Evolutionary conservation across 306 rosid genomes (phyloP), one percentile per base, ranked within the genome.

Genomic region (Hippophae tibetana): DNA sequence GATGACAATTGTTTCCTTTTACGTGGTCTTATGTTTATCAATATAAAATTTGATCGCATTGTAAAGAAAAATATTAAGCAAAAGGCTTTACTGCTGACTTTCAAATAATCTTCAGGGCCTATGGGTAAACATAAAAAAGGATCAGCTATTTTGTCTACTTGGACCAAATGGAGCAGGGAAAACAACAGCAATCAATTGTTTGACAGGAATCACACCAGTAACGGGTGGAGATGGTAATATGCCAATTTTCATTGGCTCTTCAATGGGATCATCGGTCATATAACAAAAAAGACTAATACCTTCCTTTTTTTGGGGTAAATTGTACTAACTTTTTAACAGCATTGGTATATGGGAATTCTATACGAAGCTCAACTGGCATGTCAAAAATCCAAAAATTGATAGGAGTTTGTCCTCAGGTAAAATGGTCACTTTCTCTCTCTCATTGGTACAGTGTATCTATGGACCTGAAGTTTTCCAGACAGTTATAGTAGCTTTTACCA

Each of bases 91-190:
- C 13, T 8, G 13, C 4, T 49, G 6, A 7, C 14, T 49, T 62
- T 59, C 67, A 57, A 69, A 66, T 60, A 63, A 51, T 38, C 61
- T 74, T 72, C 92, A 90, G 98, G 96, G 85, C n/a, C 51, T 90
- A 52, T 87, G 95, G 96, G 76, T 90, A 79, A 90, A 79, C 72
- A 74, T 90, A 55, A 79, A 76, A 40, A 87, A 80, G 76, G 87
- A 83, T 81, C 96, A 87, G 72, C 76, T 90, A 49, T 87, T 83
- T 74, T 90, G 98, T 79, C 86, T 90, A 47, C 84, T 90, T 52
- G 98, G 98, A 62, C 90, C 98, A 41, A 87, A 86, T 13, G 96
- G 98, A 60, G 98, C 98, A 43, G 98, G 98, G 60, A 90, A 90
- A 75, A 87, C 98, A 43, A 85, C 98, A n/a, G 63, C 68, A 55